phyloP scores from a whole-genome alignment of 73 alveolate genomes.

The Paraurostyla sp. region DNA sequence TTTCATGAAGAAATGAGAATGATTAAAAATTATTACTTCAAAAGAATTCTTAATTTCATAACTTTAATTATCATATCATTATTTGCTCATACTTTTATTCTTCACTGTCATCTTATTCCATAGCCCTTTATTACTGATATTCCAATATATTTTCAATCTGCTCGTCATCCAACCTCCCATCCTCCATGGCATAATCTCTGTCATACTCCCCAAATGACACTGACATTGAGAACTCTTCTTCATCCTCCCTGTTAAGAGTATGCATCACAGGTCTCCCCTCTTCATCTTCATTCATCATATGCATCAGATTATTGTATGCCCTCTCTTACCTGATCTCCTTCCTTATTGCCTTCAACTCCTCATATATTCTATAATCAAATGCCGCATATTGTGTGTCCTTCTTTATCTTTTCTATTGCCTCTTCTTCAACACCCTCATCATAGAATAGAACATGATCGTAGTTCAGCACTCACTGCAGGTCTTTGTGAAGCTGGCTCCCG shows the following conservation, averaged over 20 bases:
- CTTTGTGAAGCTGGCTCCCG: not conserved
- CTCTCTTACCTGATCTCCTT: conserved; percentile 21
- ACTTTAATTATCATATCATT: not conserved
- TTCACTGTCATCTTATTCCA: not conserved
- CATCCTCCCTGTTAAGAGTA: not conserved
- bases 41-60: too few species aligned
- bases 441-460: conserved; percentile 28
- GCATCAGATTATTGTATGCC: not conserved
- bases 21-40: too few species aligned
- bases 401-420: not conserved
- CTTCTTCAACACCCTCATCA: not conserved
- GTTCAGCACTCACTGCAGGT: not conserved
- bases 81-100: not conserved
- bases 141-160: not conserved
- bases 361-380: conserved; percentile 20
- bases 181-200: not conserved
- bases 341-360: conserved; percentile 4
- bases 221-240: conserved; percentile 10
- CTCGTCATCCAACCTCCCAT: not conserved
- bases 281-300: not conserved
- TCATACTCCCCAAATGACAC: not conserved
- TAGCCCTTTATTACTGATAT: not conserved
- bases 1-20: too few species aligned
- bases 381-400: conserved; percentile 5
- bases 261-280: not conserved